Evolutionary conservation across 2,329 filamentous ascomycete species (phyloP), one percentile per base, ranked within the genome.

Genomic region (Chaetomium sp.): DNA sequence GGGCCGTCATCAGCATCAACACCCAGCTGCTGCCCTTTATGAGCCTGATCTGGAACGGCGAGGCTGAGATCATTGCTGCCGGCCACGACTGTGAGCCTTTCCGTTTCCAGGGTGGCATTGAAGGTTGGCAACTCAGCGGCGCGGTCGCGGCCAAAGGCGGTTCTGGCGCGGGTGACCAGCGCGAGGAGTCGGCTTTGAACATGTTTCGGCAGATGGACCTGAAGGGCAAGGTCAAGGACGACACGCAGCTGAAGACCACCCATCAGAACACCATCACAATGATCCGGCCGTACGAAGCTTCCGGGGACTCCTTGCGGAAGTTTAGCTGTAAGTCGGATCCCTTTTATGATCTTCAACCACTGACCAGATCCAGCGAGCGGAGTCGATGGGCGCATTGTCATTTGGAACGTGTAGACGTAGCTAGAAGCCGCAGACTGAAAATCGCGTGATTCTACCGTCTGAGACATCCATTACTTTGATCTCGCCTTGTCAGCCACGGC

Each of bases 181-280:
- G 90, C 35, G 95, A 98, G 78, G 95, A 98, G 77, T 95, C 91
- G 69, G 95, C 95, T 27, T 82, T 97, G 76, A 97, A 98, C 79
- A 97, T 98, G 92, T 99, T 99, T 81, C 87, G 88, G 73, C 93
- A 97, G 81, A 98, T 99, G 95, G 95, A 99, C 78, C 84, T 99
- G 70, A 97, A 95, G 84, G 95, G 95, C 68, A 96, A 96, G 79
- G 82, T 84, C 63, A 92, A 92, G 75, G 93, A 96, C 73, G 93
- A 98, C 76, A 97, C 93, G 4, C 91, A 96, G 80, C 83, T 99
- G 71, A 95, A 92, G 80, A 98, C 95, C 12, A 87, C 95, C 55
- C 95, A 99, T 79, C 95, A 99, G 77, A 99, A 99, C 80, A 97
- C 93, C 29, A 91, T 99, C 75, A 92, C 87, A 74, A 97, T 88